phyloP scores from a whole-genome alignment of 768 basidiomycete species.

The Lentinula sp. region DNA sequence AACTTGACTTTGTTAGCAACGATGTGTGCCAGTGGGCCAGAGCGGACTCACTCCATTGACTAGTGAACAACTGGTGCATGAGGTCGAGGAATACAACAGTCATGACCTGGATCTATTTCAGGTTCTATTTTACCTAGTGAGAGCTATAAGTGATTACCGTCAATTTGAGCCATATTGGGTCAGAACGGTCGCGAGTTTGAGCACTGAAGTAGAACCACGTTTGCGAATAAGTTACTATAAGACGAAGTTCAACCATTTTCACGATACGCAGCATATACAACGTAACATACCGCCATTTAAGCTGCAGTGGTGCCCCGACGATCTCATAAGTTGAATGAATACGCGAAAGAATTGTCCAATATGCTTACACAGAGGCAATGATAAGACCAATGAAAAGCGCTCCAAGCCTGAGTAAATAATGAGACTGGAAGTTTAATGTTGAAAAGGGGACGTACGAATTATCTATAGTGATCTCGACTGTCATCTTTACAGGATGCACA shows the following conservation, averaged over 20 bases:
- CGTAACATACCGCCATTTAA: constrained; percentile 2
- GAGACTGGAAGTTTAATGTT: too few relatives aligned
- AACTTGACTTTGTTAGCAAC: not conserved
- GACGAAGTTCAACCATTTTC: not conserved
- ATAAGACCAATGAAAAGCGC: constrained; percentile 5
- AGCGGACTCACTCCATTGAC: not conserved
- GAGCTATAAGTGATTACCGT: not conserved
- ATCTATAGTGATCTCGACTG: not conserved
- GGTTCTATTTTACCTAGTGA: not conserved
- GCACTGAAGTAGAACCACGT: constrained; percentile 7
- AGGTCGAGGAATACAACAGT: not conserved
- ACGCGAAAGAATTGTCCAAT: not conserved
- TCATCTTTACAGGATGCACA: not conserved
- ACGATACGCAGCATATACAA: too few relatives aligned
- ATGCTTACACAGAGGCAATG: constrained; percentile 1
- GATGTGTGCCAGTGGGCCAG: too few relatives aligned
- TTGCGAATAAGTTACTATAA: not conserved
- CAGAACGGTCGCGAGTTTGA: not conserved
- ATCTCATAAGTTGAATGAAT: not conserved
- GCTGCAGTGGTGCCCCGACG: not conserved
- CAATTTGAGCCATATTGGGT: not conserved
- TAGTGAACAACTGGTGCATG: not conserved
- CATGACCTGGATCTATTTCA: not conserved
- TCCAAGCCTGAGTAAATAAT: not conserved
- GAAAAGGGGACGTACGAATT: not conserved